Conservation (phyloP, 2,329 filamentous ascomycete species). For the Balansia obtecta region DNA sequence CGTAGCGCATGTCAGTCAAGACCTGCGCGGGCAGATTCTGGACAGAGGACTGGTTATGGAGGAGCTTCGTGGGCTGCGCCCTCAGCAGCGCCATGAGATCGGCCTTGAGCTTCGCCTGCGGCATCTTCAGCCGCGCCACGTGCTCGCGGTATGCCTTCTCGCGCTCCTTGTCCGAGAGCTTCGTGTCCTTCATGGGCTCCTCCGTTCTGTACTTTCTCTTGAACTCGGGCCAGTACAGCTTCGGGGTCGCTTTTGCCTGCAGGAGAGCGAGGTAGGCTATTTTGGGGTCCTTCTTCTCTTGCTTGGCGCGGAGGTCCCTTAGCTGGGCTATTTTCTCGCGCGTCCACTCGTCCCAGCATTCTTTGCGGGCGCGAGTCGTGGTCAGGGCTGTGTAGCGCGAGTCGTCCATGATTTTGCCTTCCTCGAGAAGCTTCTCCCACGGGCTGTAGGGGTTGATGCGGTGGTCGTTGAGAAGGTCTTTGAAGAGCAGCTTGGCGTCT, state of each 20-base stretch:
- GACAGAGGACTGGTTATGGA: conserved; percentile 48
- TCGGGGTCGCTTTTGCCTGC: conserved; percentile 70
- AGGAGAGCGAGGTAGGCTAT: conserved; percentile 76
- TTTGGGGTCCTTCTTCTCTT: conserved; percentile 71
- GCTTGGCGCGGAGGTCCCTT: conserved; percentile 58
- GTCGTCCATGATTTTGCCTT: conserved; percentile 72
- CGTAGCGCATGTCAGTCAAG: conserved; percentile 55
- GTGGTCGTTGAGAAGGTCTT: conserved; percentile 73
- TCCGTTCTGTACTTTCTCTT: conserved; percentile 82
- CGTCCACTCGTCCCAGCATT: conserved; percentile 77
- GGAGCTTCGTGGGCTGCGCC: conserved; percentile 39
- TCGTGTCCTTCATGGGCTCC: conserved; percentile 61
- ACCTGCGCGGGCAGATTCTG: conserved; percentile 49
- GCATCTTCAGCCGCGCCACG: conserved; percentile 52
- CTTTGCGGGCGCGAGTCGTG: conserved; percentile 70
- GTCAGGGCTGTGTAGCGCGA: conserved; percentile 71
- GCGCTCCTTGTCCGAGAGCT: conserved; percentile 60
- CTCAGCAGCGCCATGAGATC: conserved; percentile 57
- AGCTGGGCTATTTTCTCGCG: conserved; percentile 61
- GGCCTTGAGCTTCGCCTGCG: conserved; percentile 52
- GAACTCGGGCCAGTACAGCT: conserved; percentile 96
- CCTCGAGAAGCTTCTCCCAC: conserved; percentile 83
- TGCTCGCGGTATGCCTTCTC: conserved; percentile 73
- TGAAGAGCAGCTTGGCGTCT: conserved; percentile 69
- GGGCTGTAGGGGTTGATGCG: conserved; percentile 75